Base-by-base conservation (phyloP, 306 rosid species). In the Inga leiocalycina region DNA sequence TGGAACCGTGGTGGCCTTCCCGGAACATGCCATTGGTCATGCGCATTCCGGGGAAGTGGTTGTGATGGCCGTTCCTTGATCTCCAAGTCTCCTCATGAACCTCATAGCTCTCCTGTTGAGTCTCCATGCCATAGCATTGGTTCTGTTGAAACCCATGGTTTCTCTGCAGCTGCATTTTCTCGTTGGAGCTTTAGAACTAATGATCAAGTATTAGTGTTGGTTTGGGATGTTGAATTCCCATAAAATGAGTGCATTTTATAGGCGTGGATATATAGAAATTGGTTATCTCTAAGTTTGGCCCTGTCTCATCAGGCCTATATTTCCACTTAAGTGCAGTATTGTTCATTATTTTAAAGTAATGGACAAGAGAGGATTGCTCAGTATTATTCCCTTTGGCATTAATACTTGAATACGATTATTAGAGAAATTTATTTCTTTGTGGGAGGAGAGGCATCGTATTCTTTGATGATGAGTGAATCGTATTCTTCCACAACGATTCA, bases 61-160 rank as follows among this genome's bases (percentile, higher is more conserved):
- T 61, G 17, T 14, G 27, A 19, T 24, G 62, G 54, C 74, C 45
- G 27, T 81, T 72, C 45, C 71, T 19, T 27, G 79, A 37, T 24
- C 79, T 39, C 86, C 89, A 86, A 67, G 79, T n/a, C 3, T 51
- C 76, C 43, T 76, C 77, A 65, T 74, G 74, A 70, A 24, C 37
- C 13, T 16, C 59, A 7, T 24, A 72, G 76, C 59, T 24, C 59
- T 46, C 39, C 22, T 44, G 20, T 2, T 71, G 78, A 59, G 22
- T 17, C 46, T 77, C 85, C 74, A 49, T 73, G 71, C 71, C 71
- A 71, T 74, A 75, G 83, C 87, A 69, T 57, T 74, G 84, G 73
- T 82, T 86, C 79, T 82, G 86, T 34, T 86, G 78, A 57, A 48
- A 83, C 57, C 82, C 80, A 30, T n/a, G 56, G 37, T 75, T 67